These are phyloP conservation scores for Lactarius tabidus DNA, from an alignment of 768 basidiomycete genomes.

Conservation along the genomic window DNA sequence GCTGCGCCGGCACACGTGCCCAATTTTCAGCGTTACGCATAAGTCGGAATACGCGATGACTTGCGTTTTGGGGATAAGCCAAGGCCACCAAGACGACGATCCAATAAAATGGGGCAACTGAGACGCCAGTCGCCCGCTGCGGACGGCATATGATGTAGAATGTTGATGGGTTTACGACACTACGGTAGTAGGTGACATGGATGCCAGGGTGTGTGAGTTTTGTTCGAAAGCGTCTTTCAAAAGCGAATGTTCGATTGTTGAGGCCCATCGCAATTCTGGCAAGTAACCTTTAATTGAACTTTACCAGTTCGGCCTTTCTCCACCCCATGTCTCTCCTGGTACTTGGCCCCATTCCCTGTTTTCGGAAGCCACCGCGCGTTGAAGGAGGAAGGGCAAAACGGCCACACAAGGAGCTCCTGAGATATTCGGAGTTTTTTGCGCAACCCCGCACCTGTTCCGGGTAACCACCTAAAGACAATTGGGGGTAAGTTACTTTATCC, in stretches of 20 bases:
- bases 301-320: neutral
- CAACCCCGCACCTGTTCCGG: neutral
- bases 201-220: conserved; percentile 1
- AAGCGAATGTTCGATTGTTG: neutral
- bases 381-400: neutral
- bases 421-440: neutral
- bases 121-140: neutral
- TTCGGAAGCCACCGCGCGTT: neutral
- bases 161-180: neutral
- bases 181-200: neutral
- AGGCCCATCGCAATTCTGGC: neutral
- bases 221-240: neutral
- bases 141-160: neutral
- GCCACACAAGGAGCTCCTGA: neutral
- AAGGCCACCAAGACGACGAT: neutral
- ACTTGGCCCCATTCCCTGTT: neutral
- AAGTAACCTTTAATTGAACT: neutral
- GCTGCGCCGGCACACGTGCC: neutral
- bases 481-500: neutral
- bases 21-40: neutral
- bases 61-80: neutral
- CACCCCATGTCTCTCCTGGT: neutral
- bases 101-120: neutral
- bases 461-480: neutral
- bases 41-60: neutral